Base-by-base conservation (phyloP, 495 filamentous ascomycete species). In the Emericellopsis terricola region DNA sequence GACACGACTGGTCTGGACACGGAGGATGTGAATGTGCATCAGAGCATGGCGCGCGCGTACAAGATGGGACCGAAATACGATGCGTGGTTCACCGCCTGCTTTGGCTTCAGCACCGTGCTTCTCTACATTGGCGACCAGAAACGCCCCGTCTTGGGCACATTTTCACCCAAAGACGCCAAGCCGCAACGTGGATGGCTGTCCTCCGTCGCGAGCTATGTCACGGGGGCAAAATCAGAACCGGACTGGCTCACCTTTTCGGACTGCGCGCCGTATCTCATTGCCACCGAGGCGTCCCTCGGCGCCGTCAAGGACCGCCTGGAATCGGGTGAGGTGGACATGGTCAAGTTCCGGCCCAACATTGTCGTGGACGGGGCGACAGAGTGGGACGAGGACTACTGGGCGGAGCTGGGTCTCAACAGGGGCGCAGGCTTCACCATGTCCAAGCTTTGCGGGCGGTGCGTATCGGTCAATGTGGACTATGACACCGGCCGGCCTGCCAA, bases 361-460 rank as follows among this genome's bases (percentile, higher is more conserved):
- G 73, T 94, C 6, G 51, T 94, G 6, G 63, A 67, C 8, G 76
- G 48, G 6, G 51, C 53, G 19, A 43, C 45, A 7, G 62, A 73
- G 0, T 96, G 69, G 52, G 85, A 84, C 14, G 86, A 96, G 45
- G 87, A 94, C 41, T 89, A 69, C 48, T 96, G 86, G 86, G 71
- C 60, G 8, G 75, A 78, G 45, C 46, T 83, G 19, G 39, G 41
- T 2, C 43, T 83, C 16, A 32, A 29, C 10, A 7, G 37, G 31
- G 28, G 39, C 8, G 42, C 52, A 11, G 54, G 60, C 11, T 53
- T 89, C 4, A 46, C 68, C 6, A 47, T 86, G 34, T 82, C 74
- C 21, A 74, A 73, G 16, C 93, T 93, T 47, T 94, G 85, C 49
- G 64, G 62, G n/a, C 60, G 87, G 10, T 94, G 86, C 47, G 51